These are phyloP conservation scores for Tolypocladium cylindrosporum DNA, from an alignment of 2,329 filamentous ascomycete genomes.

Conservation along the genomic window DNA sequence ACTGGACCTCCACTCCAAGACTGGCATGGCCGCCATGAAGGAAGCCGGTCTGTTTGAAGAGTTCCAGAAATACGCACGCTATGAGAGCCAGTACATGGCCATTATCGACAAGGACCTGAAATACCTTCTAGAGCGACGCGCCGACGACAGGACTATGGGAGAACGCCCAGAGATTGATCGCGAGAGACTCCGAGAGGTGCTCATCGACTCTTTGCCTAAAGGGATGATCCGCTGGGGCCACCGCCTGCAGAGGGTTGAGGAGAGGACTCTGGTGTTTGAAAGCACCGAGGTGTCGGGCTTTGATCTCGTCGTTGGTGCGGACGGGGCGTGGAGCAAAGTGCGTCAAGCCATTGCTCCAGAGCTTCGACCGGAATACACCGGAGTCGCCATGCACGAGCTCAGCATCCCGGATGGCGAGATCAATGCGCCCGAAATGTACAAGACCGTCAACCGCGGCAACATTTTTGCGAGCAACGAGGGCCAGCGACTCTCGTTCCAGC, in stretches of 20 bases:
- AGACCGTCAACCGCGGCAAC: slow-evolving; percentile 36
- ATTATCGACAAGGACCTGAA: slow-evolving; percentile 32
- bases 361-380: slow-evolving; percentile 32
- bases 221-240: slow-evolving; percentile 36
- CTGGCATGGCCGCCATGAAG: slow-evolving; percentile 39
- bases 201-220: slow-evolving; percentile 33
- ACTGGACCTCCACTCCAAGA: slow-evolving; percentile 42
- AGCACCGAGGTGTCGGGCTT: slow-evolving; percentile 24
- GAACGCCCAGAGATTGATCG: slow-evolving; percentile 45
- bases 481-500: slow-evolving; percentile 25
- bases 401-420: slow-evolving; percentile 28
- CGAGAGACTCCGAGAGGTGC: slow-evolving; percentile 28
- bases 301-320: slow-evolving; percentile 26
- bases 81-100: slow-evolving; percentile 39
- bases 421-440: slow-evolving; percentile 30
- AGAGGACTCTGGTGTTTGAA: slow-evolving; percentile 26
- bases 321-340: slow-evolving; percentile 28
- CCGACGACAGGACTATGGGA: slow-evolving; percentile 11
- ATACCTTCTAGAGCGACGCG: slow-evolving; percentile 19
- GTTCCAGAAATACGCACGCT: slow-evolving; percentile 39
- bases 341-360: slow-evolving; percentile 20
- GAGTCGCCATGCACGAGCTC: slow-evolving; percentile 32
- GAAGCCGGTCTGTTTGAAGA: slow-evolving; percentile 38
- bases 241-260: slow-evolving; percentile 28
- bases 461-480: slow-evolving; percentile 33